phyloP scores from a whole-genome alignment of 176 grass and related monocot species.

The Alopecurus myosuroides region DNA sequence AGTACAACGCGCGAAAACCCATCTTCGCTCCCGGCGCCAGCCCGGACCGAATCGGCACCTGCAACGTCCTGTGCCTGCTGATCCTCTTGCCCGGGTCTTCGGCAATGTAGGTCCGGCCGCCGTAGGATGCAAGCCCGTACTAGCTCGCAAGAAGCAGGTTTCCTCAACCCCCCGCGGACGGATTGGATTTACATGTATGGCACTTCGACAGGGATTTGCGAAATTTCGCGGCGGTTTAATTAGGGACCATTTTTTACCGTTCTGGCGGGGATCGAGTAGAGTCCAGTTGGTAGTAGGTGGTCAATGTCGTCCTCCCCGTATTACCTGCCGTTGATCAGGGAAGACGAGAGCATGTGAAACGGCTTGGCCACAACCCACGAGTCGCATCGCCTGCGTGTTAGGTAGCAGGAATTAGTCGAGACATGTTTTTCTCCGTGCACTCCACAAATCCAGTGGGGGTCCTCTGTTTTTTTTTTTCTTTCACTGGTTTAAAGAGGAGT shows the following conservation, averaged over 20 bases:
- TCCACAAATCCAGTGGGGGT: neutral
- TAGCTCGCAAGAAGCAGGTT: neutral
- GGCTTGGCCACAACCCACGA: neutral
- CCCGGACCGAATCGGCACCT: too few species aligned
- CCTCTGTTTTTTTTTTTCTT: neutral
- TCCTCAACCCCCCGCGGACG: too few species aligned
- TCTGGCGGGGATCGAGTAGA: neutral
- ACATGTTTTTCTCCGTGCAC: neutral
- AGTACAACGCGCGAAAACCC: too few species aligned
- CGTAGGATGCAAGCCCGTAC: too few species aligned
- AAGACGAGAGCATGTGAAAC: neutral
- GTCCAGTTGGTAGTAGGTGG: neutral
- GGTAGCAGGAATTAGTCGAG: neutral
- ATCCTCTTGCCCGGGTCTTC: too few species aligned
- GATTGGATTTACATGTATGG: neutral
- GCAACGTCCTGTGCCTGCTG: too few species aligned
- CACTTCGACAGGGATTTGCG: neutral
- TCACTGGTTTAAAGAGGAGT: neutral
- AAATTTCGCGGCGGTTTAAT: neutral
- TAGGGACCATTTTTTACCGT: neutral
- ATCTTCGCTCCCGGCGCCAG: too few species aligned
- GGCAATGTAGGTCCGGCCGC: neutral
- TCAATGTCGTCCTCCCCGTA: neutral
- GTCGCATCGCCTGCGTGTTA: neutral
- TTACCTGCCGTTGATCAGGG: neutral